phyloP scores from a whole-genome alignment of 2,329 filamentous ascomycete genomes.

The Immersiporthe knoxdaviesiana region DNA sequence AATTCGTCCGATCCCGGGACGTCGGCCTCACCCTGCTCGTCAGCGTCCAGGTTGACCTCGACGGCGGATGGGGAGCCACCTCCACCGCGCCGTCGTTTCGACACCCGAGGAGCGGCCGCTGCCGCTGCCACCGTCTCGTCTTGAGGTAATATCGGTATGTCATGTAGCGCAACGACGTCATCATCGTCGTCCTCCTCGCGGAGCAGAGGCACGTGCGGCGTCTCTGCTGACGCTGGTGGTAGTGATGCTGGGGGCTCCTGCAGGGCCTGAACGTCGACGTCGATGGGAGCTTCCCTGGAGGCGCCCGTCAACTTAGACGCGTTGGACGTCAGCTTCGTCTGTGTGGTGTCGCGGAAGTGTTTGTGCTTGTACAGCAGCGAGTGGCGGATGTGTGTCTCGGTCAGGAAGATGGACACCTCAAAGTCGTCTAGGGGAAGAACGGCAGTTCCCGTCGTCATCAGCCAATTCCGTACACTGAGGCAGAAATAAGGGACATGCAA shows the following conservation, averaged over 20 bases:
- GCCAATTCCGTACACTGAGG: background rate
- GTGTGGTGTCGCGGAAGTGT: constrained; percentile 64
- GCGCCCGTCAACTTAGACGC: constrained; percentile 63
- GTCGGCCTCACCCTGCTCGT: constrained; percentile 39
- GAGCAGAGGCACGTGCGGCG: constrained; percentile 39
- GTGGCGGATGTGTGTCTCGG: constrained; percentile 82
- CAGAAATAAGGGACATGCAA: background rate
- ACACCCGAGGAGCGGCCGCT: constrained; percentile 36
- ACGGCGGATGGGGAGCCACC: constrained; percentile 35
- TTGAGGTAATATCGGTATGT: constrained; percentile 55
- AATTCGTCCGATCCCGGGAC: constrained; percentile 28
- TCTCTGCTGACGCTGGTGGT: constrained; percentile 40
- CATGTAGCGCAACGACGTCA: constrained; percentile 55
- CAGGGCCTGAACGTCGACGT: constrained; percentile 49
- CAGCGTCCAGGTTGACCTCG: constrained; percentile 31
- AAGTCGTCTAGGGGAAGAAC: constrained; percentile 74
- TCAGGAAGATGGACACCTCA: constrained; percentile 92
- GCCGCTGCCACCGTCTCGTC: constrained; percentile 34
- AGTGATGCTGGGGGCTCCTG: too few species aligned
- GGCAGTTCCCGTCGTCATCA: constrained; percentile 2
- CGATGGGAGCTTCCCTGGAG: constrained; percentile 56
- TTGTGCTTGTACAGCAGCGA: constrained; percentile 87
- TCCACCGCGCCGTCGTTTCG: constrained; percentile 38
- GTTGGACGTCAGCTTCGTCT: constrained; percentile 61
- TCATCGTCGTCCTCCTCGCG: constrained; percentile 67